Evolutionary conservation across 371 early-diverging fungal species (phyloP).

Genomic region (Nematocida sp.): DNA sequence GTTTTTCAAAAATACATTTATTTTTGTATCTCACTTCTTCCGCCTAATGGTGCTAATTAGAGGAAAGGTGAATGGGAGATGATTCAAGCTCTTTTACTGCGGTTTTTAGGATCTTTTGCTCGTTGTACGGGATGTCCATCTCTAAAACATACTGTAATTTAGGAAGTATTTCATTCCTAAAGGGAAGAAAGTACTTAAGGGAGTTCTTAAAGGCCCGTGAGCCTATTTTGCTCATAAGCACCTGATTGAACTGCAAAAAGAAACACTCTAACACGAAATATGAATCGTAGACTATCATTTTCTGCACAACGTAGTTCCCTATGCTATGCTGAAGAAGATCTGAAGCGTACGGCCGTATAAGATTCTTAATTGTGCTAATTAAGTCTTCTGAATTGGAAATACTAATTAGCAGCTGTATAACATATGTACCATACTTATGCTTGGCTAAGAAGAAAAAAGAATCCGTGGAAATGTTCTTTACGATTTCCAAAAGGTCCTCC

Average conservation of each 20-base stretch:
- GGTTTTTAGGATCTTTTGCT: slow-evolving; percentile 31
- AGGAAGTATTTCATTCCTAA: slow-evolving; percentile 45
- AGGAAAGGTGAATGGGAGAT: too few relatives aligned
- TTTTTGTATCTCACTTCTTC: too few relatives aligned
- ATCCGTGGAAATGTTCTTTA: slow-evolving; percentile 49
- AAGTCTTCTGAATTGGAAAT: slow-evolving; percentile 5
- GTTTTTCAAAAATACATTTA: background rate
- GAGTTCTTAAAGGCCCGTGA: slow-evolving; percentile 62
- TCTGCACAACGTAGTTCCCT: slow-evolving; percentile 67
- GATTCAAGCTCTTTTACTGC: slow-evolving; percentile 21
- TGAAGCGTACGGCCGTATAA: slow-evolving; percentile 53
- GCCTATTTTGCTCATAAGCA: slow-evolving; percentile 58
- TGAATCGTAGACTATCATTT: slow-evolving; percentile 57
- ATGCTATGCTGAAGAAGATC: slow-evolving; percentile 64
- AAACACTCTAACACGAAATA: slow-evolving; percentile 57
- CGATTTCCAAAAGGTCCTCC: slow-evolving; percentile 42
- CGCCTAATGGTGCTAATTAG: too few relatives aligned
- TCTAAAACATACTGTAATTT: background rate
- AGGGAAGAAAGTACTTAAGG: slow-evolving; percentile 52
- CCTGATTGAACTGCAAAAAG: slow-evolving; percentile 50
- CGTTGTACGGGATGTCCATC: background rate
- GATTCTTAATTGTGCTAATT: slow-evolving; percentile 25
- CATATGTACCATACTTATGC: slow-evolving; percentile 67
- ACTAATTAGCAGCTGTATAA: slow-evolving; percentile 63
- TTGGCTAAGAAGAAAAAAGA: slow-evolving; percentile 56